Percentiles rank a stretch among this genome's conserved stretches.
Conservation (phyloP, 1,284 basidiomycete species). For the Ganoderma sinense region DNA sequence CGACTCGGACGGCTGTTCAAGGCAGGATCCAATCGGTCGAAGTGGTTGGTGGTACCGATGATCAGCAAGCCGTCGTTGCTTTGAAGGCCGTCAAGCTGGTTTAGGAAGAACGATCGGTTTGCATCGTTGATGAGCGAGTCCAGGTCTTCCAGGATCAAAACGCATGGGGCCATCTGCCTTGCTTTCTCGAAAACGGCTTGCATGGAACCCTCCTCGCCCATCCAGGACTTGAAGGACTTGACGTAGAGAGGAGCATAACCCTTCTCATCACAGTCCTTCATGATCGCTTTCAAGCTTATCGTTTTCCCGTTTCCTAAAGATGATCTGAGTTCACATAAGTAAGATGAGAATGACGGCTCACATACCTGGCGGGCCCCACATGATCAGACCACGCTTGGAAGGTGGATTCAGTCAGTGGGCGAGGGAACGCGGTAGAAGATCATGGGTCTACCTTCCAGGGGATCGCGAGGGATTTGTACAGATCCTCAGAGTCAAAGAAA, state of each 20-base stretch:
- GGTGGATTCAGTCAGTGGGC: not conserved
- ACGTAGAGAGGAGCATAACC: slow-evolving; percentile 80
- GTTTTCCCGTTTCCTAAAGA: slow-evolving; percentile 82
- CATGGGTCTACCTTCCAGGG: slow-evolving; percentile 75
- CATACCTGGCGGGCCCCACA: slow-evolving; percentile 76
- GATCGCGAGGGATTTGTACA: slow-evolving; percentile 77
- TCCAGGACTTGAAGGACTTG: slow-evolving; percentile 70
- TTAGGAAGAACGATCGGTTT: slow-evolving; percentile 87
- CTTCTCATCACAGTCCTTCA: slow-evolving; percentile 67
- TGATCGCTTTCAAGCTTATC: slow-evolving; percentile 79
- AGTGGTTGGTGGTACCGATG: slow-evolving; percentile 86
- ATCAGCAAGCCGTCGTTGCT: slow-evolving; percentile 81
- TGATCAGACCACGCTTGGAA: slow-evolving; percentile 70
- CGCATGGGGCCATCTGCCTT: slow-evolving; percentile 72
- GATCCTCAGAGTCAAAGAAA: slow-evolving; percentile 76
- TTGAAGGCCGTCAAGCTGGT: slow-evolving; percentile 79
- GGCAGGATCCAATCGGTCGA: slow-evolving; percentile 79
- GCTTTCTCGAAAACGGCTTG: slow-evolving; percentile 70
- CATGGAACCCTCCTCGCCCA: slow-evolving; percentile 76
- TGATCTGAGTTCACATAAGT: not conserved
- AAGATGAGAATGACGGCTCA: not conserved
- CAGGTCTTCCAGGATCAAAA: slow-evolving; percentile 82
- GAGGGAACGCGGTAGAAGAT: not conserved
- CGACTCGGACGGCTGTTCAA: slow-evolving; percentile 80
- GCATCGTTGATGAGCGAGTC: slow-evolving; percentile 80